Evolutionary conservation across 331 rosid genomes (phyloP).

Genomic region (Dryas integrifolia): DNA sequence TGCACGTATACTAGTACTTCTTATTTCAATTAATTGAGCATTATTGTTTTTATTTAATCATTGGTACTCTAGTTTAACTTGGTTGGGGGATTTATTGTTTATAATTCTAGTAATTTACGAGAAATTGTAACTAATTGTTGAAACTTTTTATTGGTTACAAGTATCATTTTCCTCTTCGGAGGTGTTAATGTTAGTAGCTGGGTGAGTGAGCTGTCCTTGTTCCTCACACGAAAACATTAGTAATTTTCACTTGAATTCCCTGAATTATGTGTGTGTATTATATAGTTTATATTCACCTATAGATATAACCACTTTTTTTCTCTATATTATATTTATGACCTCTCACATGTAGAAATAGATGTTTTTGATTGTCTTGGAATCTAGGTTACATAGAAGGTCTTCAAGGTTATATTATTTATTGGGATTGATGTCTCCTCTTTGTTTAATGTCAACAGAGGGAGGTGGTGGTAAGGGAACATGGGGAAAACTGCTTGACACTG

Average conservation of each 20-base stretch:
- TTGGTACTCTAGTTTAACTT: neutral
- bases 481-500: slow-evolving; percentile 80
- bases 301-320: no score
- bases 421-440: slow-evolving; percentile 8
- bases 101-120: neutral
- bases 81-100: neutral
- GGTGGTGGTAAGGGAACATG: slow-evolving; percentile 95
- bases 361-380: no score
- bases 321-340: no score
- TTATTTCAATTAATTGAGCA: neutral
- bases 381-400: no score
- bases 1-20: neutral
- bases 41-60: neutral
- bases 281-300: no score
- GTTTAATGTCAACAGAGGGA: slow-evolving; percentile 52
- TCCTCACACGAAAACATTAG: no score
- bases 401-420: neutral
- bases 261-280: no score
- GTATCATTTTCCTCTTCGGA: neutral
- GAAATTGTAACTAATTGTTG: neutral
- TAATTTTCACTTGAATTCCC: no score
- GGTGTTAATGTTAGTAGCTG: neutral
- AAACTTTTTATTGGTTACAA: neutral
- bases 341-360: no score
- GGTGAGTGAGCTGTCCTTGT: no score